Percentiles rank a stretch among this genome's conserved stretches.
These are phyloP conservation scores for Xenosphaeropsis pyriputrescens DNA, from an alignment of 2,329 filamentous ascomycete genomes.

Conservation along the genomic window DNA sequence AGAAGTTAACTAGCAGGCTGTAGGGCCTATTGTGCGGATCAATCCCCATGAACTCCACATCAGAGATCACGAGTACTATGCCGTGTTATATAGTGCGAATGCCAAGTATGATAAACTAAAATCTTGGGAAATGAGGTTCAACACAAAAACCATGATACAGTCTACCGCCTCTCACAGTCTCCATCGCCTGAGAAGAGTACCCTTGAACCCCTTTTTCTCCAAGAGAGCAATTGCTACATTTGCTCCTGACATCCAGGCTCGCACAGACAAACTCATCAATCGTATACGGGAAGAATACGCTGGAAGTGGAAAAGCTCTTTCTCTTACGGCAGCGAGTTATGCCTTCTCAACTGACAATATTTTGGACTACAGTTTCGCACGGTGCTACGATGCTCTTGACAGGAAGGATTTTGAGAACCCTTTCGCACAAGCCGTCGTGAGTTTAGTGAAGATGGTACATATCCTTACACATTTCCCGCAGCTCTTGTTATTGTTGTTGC, in stretches of 20 bases:
- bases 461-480: background rate
- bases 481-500: background rate
- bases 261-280: background rate
- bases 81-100: slow-evolving; percentile 10
- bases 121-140: background rate
- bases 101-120: slow-evolving; percentile 1
- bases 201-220: background rate
- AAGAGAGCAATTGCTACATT: background rate
- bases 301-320: background rate
- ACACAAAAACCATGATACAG: background rate
- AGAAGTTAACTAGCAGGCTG: no score
- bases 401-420: background rate
- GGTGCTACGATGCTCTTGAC: background rate
- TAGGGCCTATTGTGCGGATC: slow-evolving; percentile 17
- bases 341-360: background rate
- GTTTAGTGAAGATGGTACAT: background rate
- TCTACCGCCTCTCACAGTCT: background rate
- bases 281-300: background rate
- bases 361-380: background rate
- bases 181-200: background rate
- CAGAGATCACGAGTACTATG: slow-evolving; percentile 13
- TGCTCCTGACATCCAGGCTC: background rate
- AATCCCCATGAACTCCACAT: slow-evolving; percentile 17
- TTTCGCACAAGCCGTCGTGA: background rate
- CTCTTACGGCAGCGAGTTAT: background rate